Percentiles rank a stretch among this genome's conserved stretches.
phyloP scores from a whole-genome alignment of 306 rosid genomes.

The Neltuma alba region DNA sequence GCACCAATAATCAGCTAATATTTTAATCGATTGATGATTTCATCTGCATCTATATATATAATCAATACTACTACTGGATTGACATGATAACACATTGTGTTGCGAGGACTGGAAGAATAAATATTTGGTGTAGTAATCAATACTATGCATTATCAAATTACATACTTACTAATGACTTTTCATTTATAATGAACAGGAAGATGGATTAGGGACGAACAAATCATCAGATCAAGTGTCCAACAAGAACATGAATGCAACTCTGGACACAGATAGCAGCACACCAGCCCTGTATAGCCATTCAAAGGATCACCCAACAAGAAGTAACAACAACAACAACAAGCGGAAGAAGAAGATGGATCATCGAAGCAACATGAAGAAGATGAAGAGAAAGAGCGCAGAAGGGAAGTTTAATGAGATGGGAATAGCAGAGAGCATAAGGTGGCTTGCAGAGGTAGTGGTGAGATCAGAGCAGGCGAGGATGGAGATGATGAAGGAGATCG shows the following conservation, averaged over 20 bases:
- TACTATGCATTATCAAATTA: background rate
- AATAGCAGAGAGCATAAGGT: conserved; percentile 85
- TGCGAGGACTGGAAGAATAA: background rate
- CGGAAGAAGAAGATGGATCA: conserved; percentile 51
- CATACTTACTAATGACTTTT: background rate
- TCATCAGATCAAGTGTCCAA: conserved; percentile 66
- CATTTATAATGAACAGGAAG: conserved; percentile 52
- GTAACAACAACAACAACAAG: conserved; percentile 38
- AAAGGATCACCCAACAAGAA: conserved; percentile 55
- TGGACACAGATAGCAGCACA: conserved; percentile 88
- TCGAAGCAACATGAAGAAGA: conserved; percentile 25
- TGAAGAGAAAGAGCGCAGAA: conserved; percentile 36
- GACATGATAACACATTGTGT: background rate
- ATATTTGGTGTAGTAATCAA: background rate
- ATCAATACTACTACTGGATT: background rate
- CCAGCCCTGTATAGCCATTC: conserved; percentile 76
- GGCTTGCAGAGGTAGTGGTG: conserved; percentile 90
- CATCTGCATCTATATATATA: background rate
- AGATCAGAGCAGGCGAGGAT: conserved; percentile 85
- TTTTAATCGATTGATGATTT: background rate
- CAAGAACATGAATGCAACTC: conserved; percentile 46
- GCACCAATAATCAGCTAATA: background rate
- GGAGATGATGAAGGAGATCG: conserved; percentile 90
- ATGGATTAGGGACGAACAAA: conserved; percentile 51
- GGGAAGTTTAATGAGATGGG: conserved; percentile 42